Percentiles rank a stretch among this genome's conserved stretches.
Evolutionary conservation across 106 monocot species (phyloP).

Genomic region (Xerophyta viscosa): DNA sequence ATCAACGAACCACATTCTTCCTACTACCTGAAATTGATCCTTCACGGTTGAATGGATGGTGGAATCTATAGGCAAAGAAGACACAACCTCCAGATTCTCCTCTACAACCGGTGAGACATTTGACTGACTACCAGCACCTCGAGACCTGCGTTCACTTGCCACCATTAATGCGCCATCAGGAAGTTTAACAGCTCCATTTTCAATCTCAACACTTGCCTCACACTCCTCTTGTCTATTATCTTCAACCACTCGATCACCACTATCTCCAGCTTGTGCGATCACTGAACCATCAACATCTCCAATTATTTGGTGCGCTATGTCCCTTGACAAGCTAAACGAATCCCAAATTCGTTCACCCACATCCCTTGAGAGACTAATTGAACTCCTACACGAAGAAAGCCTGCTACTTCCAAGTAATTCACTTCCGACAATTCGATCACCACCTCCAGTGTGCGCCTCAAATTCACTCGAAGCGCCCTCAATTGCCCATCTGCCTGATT

Average conservation of each 20-base stretch:
- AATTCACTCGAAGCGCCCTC: background rate
- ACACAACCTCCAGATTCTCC: conserved; percentile 5
- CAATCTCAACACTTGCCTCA: conserved; percentile 2
- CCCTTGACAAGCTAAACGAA: conserved; percentile 26
- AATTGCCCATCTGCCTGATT: background rate
- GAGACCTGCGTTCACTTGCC: background rate
- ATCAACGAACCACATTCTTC: background rate
- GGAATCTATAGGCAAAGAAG: conserved; percentile 28
- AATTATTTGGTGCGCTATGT: conserved; percentile 30
- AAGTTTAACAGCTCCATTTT: conserved; percentile 8
- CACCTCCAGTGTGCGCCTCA: background rate
- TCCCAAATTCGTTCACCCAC: conserved; percentile 28
- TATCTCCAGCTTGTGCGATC: conserved; percentile 46
- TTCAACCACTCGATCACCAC: conserved; percentile 31
- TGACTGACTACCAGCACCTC: background rate
- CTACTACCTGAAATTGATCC: conserved; percentile 12
- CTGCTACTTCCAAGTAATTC: background rate
- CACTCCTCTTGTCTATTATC: conserved; percentile 7
- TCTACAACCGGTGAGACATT: conserved; percentile 12
- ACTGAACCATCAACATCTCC: conserved; percentile 35
- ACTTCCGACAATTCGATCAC: background rate
- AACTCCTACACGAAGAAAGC: conserved; percentile 17
- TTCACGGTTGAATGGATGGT: conserved; percentile 19
- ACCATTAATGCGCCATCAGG: conserved; percentile 10
- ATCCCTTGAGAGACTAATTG: conserved; percentile 27